Evolutionary conservation across 768 basidiomycete species (phyloP), one percentile per base, ranked within the genome.

Genomic region (Russula dissimulans): DNA sequence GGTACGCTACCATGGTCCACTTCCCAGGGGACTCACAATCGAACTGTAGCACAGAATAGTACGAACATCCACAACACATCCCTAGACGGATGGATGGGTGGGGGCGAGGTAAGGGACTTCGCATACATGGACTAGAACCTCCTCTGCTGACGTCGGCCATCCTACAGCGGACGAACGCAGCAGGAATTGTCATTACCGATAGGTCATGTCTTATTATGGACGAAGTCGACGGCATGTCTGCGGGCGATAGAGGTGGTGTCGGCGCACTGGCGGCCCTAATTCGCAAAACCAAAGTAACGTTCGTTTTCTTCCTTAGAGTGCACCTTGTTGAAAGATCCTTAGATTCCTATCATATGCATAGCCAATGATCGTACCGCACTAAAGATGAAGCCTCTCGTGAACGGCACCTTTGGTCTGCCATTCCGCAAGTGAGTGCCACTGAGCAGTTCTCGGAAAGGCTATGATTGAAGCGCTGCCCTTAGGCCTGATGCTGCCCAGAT

Each of bases 211-310:
- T 99, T 47, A 98, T 99, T 70, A 97, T 99, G 95, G 97, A 99
- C 68, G 97, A 99, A 71, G 95, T 98, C 3, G 97, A 99, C 65
- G 97, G 97, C 1, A 99, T 98, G 95, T 95, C 93, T 5, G 90
- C 91, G 3, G 97, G 97, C 17, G 97, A 99, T 72, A 81, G 97
- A 47, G 97, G 97, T 15, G 97, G 97, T 57, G 91, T 98, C 1
- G 95, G 92, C 26, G 97, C 97, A 6, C 70, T 99, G 66, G 92
- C 92, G 59, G 85, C 85, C 0, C 69, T 99, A 62, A 95, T 99
- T 67, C 93, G 87, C 75, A 97, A 95, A 77, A 87, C 89, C 22
- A 91, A 87, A 77, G 93, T 90, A 29, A 38, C 22, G n/a, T 45
- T 11, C 18, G 7, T 44, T 34, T 36, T 26, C 12, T 42, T 34